Base-by-base conservation (phyloP, 2,329 filamentous ascomycete species). In the Grosmannia serpens region DNA sequence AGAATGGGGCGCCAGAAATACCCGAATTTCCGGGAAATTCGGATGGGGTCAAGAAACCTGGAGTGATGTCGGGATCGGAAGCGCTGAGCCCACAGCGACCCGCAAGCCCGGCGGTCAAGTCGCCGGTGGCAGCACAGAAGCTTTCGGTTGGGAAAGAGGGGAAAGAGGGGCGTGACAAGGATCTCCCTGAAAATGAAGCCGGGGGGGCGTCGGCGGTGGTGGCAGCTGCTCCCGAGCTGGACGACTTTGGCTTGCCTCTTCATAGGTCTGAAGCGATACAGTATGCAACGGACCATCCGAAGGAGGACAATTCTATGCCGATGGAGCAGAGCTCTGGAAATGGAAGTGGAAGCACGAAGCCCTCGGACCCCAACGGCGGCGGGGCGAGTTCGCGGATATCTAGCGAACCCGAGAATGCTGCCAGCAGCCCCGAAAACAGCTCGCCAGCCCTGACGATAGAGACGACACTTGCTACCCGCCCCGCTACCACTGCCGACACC, bases 161-260 rank as follows among this genome's bases (percentile, higher is more conserved):
- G 24, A 17, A 50, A 17, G 15, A 27, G 24, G 24, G 29, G 15
- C 26, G 20, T 44, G 8, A 44, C 41, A 22, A 44, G n/a, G 41
- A n/a, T 44, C 17, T 20, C 3, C 6, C 20, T 9, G 8, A 6
- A 44, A 17, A 15, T 44, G 17, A 44, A 7, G 41, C 41, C n/a
- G 41, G 41, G 41, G 20, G 17, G 9, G 20, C 17, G 20, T 44
- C 41, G 41, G 41, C 41, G 41, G 50, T 13, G 31, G 20, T n/a
- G 7, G 9, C 52, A 1, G 22, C 5, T 11, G 4, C 17, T n/a
- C 5, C 22, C 2, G 82, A 86, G 66, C 72, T 84, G 60, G 86
- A 89, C 69, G 86, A 89, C 64, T 89, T 89, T 68, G 86, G 86
- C 55, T 73, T 89, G 62, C 85, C 85, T 22, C 78, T 86, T 62